Percentiles rank a stretch among this genome's conserved stretches.
These are phyloP conservation scores for Turritis glabra DNA, from an alignment of 345 rosid genomes.

Conservation along the genomic window DNA sequence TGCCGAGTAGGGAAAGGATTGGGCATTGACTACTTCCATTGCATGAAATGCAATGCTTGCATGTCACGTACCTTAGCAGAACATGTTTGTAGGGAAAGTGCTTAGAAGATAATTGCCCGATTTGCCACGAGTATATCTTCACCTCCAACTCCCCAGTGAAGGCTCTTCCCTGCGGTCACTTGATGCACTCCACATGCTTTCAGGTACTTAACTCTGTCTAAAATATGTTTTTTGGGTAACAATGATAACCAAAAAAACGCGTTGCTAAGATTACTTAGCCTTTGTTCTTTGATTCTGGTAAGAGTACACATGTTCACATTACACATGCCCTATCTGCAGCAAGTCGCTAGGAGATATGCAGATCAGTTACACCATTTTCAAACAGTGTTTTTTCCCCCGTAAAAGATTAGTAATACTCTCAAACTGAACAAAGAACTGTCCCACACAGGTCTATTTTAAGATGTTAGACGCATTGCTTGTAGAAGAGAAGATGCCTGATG, in stretches of 20 bases:
- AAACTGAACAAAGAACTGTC: constrained; percentile 8
- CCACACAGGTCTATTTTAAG: constrained; percentile 65
- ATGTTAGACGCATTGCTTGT: constrained; percentile 81
- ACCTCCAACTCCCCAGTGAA: constrained; percentile 66
- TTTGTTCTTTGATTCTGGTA: constrained; percentile 39
- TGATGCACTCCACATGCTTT: constrained; percentile 92
- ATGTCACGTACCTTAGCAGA: constrained; percentile 60
- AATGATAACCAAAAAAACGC: background rate
- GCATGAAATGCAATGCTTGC: constrained; percentile 96
- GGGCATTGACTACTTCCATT: constrained; percentile 86
- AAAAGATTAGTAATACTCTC: background rate
- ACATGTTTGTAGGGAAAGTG: constrained; percentile 71
- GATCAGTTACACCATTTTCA: constrained; percentile 49
- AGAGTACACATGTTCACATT: constrained; percentile 78
- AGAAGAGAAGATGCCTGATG: constrained; percentile 75
- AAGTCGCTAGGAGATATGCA: constrained; percentile 97
- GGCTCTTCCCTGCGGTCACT: constrained; percentile 89
- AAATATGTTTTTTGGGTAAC: background rate
- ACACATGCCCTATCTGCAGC: constrained; percentile 92
- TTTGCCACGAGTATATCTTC: constrained; percentile 79
- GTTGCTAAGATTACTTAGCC: constrained; percentile 3
- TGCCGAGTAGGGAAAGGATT: constrained; percentile 92
- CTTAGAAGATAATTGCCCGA: constrained; percentile 84
- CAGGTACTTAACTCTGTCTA: constrained; percentile 44
- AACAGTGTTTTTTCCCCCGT: background rate